Conservation (phyloP, 2,329 filamentous ascomycete genomes). For the Colletotrichum gigasporum region DNA sequence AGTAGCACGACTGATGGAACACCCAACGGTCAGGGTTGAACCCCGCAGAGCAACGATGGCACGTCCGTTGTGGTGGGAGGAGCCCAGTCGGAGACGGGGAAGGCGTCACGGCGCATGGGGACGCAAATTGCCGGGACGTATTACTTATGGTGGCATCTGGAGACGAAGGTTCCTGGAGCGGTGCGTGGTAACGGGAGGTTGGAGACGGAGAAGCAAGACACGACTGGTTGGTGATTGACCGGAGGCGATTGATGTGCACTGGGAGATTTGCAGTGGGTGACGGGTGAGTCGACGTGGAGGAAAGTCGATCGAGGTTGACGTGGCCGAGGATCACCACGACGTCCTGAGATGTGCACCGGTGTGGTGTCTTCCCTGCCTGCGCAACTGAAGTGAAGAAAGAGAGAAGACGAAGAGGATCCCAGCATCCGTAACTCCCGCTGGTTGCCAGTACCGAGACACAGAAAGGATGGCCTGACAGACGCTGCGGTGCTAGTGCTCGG, state of each 20-base stretch:
- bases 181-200: background rate
- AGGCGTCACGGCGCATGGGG: conserved; percentile 9
- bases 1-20: conserved; percentile 3
- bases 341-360: background rate
- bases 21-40: conserved; percentile 18
- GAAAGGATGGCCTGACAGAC: conserved; percentile 1
- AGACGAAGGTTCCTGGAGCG: conserved; percentile 10
- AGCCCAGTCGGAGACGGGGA: background rate
- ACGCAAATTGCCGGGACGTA: background rate
- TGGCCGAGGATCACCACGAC: conserved; percentile 13
- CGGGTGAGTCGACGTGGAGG: conserved; percentile 2
- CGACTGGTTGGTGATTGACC: too few species aligned
- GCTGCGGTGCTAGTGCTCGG: background rate
- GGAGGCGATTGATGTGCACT: background rate
- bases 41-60: conserved; percentile 26
- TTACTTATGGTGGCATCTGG: conserved; percentile 7
- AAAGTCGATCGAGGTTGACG: conserved; percentile 23
- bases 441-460: background rate
- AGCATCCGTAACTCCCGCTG: background rate
- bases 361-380: background rate
- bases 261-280: conserved; percentile 1
- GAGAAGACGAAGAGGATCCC: background rate
- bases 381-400: background rate
- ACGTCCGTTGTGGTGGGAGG: conserved; percentile 12
- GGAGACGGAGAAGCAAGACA: background rate